A percentile compares a stretch with the other conserved stretches of the same genome.
phyloP scores from a whole-genome alignment of 2,329 filamentous ascomycete genomes.

The Ascochyta viciae-villosae region DNA sequence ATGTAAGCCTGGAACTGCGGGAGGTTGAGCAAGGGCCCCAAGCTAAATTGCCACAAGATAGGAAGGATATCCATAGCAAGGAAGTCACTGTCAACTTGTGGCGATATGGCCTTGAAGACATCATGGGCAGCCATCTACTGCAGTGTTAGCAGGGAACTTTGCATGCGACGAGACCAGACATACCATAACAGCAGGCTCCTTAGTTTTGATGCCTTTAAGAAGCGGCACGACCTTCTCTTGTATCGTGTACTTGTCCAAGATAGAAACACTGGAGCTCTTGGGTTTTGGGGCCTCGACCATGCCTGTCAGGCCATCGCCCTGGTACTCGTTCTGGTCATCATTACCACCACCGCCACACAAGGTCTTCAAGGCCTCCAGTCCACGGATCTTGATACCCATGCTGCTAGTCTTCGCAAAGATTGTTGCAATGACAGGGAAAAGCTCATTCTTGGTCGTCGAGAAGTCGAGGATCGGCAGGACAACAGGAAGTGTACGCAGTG shows the following conservation, averaged over 20 bases:
- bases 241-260: constrained; percentile 96
- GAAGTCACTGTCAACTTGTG: constrained; percentile 85
- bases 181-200: constrained; percentile 93
- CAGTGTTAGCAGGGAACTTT: not conserved
- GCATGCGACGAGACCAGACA: constrained; percentile 13
- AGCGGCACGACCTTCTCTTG: constrained; percentile 96
- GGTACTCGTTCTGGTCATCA: constrained; percentile 40
- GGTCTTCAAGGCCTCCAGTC: constrained; percentile 86
- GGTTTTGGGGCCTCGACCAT: constrained; percentile 63
- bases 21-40: constrained; percentile 87
- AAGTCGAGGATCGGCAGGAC: constrained; percentile 93
- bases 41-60: constrained; percentile 87
- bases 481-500: constrained; percentile 76
- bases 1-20: constrained; percentile 88
- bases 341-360: constrained; percentile 82
- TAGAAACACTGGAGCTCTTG: constrained; percentile 72
- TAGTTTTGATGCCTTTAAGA: constrained; percentile 92
- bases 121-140: constrained; percentile 77
- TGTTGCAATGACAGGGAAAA: constrained; percentile 88
- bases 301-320: constrained; percentile 78
- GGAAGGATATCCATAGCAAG: constrained; percentile 90
- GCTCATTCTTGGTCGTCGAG: constrained; percentile 93
- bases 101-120: constrained; percentile 83
- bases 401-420: constrained; percentile 95
- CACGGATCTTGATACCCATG: constrained; percentile 91